A percentile compares a stretch with the other conserved stretches of the same genome.
phyloP scores from a whole-genome alignment of 495 filamentous ascomycete species.

The Tuber microsphaerosporum region DNA sequence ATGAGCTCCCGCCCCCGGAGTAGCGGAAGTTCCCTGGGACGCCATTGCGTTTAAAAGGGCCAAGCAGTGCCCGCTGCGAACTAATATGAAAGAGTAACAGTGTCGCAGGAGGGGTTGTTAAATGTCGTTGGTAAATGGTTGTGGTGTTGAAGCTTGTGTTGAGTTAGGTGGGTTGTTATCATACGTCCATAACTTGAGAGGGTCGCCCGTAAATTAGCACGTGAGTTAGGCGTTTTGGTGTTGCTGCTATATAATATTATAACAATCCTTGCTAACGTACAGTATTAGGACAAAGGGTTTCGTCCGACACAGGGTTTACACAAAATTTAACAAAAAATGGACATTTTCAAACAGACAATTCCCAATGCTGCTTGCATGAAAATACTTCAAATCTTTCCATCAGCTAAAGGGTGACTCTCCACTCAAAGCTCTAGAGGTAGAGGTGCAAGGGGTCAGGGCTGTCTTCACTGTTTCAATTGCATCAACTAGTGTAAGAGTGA shows the following conservation, averaged over 20 bases:
- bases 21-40: constrained; percentile 27
- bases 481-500: no score
- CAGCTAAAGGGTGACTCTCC: no score
- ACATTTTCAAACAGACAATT: no score
- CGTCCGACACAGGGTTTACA: no score
- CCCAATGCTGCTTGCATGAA: no score
- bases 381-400: no score
- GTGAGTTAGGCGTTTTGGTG: background rate
- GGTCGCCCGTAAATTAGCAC: background rate
- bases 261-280: background rate
- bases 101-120: background rate
- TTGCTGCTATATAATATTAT: background rate
- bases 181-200: background rate
- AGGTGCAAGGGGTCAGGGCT: no score
- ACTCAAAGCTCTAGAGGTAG: no score
- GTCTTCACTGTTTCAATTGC: no score
- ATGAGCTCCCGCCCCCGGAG: constrained; percentile 25
- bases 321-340: no score
- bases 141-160: background rate
- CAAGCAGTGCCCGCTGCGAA: background rate
- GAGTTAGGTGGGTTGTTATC: background rate
- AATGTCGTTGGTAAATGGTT: background rate
- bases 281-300: no score
- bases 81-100: background rate
- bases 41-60: constrained; percentile 11